A percentile compares a stretch with the other conserved stretches of the same genome.
Evolutionary conservation across 2,329 filamentous ascomycete genomes (phyloP).

Genomic region (Mycocentrospora acerina): DNA sequence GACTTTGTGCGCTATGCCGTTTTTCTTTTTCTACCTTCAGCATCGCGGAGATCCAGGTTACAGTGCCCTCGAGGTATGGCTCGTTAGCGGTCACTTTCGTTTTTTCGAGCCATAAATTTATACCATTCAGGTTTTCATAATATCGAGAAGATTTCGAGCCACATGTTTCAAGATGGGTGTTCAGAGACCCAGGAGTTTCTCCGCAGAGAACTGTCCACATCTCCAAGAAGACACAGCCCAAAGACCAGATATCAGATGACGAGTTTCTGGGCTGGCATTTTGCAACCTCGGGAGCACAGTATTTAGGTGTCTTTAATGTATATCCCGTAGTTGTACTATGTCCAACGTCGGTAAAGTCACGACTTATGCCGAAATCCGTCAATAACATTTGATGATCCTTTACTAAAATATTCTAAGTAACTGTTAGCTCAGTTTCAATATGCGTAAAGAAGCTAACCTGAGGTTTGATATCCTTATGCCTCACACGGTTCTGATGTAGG

Average conservation of each 20-base stretch:
- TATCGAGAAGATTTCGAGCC: too few relatives aligned
- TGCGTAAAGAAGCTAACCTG: too few relatives aligned
- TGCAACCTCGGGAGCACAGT: conserved; percentile 23
- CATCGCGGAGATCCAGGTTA: too few relatives aligned
- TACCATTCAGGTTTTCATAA: too few relatives aligned
- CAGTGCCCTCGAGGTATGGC: too few relatives aligned
- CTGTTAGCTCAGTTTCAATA: too few relatives aligned
- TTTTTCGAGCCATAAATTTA: too few relatives aligned
- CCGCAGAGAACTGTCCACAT: conserved; percentile 17
- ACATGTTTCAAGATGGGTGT: too few relatives aligned
- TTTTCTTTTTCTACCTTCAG: too few relatives aligned
- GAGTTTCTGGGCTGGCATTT: conserved; percentile 10
- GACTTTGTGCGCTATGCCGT: too few relatives aligned
- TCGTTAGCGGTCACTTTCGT: too few relatives aligned
- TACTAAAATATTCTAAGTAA: conserved; percentile 19
- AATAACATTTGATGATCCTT: conserved; percentile 13
- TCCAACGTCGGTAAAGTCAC: conserved; percentile 13
- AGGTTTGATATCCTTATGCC: conserved; percentile 23
- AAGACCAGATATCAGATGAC: conserved; percentile 23
- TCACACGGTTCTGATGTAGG: conserved; percentile 14
- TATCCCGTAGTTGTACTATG: conserved; percentile 18
- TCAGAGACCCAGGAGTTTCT: too few relatives aligned
- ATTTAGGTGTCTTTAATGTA: conserved; percentile 13
- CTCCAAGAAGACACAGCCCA: conserved; percentile 25
- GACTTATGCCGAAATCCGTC: conserved; percentile 18